Base-by-base conservation (phyloP, 441 rosid genomes). In the Populus hybrid region DNA sequence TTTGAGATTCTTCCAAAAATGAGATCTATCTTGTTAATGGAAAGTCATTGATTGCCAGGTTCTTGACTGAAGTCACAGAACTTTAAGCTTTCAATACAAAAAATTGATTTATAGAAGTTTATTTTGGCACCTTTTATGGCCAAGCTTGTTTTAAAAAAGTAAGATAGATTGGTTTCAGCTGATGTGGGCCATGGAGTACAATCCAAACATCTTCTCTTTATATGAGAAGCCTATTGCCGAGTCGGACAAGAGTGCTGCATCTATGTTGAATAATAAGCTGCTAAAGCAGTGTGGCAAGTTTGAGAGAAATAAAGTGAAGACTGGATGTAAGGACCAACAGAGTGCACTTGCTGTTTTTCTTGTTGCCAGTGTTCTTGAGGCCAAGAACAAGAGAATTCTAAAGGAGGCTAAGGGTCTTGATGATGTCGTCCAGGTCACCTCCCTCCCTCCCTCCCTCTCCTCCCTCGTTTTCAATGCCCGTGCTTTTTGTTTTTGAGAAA, bases 111-210 rank as follows among this genome's bases (percentile, higher is more conserved):
- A 21, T 59, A 76, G 46, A n/a, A 61, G 21, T 42, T 2, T 53
- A 18, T 14, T 46, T 72, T 50, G 26, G 50, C 21, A 30, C 34
- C 7, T 28, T 9, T 7, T 21, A 19, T 19, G 64, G 50, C 68
- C 63, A 24, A 78, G 74, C 78, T 77, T 75, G 79, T 72, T 67
- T 70, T 75, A 79, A 82, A 84, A 82, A 76, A 66, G 36, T 79
- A 80, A 83, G 78, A 73, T 82, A 75, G 83, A 68, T 77, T 78
- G 84, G 72, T 89, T 88, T 79, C 93, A 94, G 94, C 84, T 95
- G 85, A 91, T 94, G 90, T 95, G 97, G 97, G 99, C 93, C 42
- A 92, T 95, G 97, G 98, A 95, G 85, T 94, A 95, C 85, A 94
- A 92, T 82, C 99, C 99, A 61, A 87, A 85, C 80, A 87, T 86